Evolutionary conservation across 176 grass and related monocot species (phyloP).

Genomic region (Oryza glaberrima): DNA sequence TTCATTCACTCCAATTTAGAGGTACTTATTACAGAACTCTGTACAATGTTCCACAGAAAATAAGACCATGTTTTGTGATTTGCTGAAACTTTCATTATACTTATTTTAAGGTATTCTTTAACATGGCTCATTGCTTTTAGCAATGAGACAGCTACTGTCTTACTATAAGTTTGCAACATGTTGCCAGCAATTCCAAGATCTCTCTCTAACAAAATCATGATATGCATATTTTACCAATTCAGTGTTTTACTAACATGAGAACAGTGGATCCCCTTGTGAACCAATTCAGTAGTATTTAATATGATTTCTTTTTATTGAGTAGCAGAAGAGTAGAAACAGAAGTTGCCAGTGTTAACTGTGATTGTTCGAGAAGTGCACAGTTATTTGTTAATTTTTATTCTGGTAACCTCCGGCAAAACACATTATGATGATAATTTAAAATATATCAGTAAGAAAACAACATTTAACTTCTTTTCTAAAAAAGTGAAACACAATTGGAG

Average conservation of each 20-base stretch:
- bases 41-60: neutral
- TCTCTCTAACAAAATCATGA: slow-evolving; percentile 1
- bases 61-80: slow-evolving; percentile 20
- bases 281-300: neutral
- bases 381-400: neutral
- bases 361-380: slow-evolving; percentile 6
- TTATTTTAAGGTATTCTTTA: slow-evolving; percentile 1
- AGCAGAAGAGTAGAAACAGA: slow-evolving; percentile 13
- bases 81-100: neutral
- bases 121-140: neutral
- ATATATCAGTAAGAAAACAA: neutral
- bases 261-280: neutral
- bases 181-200: neutral
- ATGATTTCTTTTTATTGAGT: neutral
- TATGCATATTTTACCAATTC: neutral
- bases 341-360: neutral
- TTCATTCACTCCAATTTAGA: neutral
- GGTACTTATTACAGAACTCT: neutral
- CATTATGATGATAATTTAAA: neutral
- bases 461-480: neutral
- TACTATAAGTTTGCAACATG: slow-evolving; percentile 6
- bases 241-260: neutral
- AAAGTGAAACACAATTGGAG: slow-evolving; percentile 1
- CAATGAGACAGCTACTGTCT: neutral
- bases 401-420: neutral